phyloP scores from a whole-genome alignment of 257 asterid genomes.

The Nicotiana sylvestris region DNA sequence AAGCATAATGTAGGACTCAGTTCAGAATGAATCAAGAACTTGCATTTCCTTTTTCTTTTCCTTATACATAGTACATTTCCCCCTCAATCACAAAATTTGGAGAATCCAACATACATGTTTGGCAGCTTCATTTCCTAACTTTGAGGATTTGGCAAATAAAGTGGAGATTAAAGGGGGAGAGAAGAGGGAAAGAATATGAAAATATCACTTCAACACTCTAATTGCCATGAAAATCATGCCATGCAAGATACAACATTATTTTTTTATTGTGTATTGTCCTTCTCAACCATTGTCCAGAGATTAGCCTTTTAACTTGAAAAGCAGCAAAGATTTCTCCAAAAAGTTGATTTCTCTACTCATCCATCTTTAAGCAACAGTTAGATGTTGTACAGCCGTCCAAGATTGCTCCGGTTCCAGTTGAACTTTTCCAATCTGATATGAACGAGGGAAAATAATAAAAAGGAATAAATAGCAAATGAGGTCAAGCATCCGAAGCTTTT shows the following conservation, averaged over 20 bases:
- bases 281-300: background rate
- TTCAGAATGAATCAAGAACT: background rate
- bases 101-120: background rate
- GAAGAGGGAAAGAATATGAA: background rate
- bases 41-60: background rate
- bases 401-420: slow-evolving; percentile 64
- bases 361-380: slow-evolving; percentile 48
- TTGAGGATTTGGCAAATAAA: background rate
- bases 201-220: background rate
- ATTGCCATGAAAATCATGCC: slow-evolving; percentile 1
- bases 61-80: background rate
- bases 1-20: background rate
- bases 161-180: background rate
- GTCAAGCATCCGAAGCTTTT: background rate
- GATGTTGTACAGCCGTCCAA: slow-evolving; percentile 77
- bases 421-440: slow-evolving; percentile 67
- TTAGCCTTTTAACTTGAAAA: background rate
- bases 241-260: background rate
- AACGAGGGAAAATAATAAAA: slow-evolving; percentile 1
- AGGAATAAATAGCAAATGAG: background rate
- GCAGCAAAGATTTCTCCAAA: slow-evolving; percentile 5
- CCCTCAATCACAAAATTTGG: background rate
- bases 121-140: background rate
- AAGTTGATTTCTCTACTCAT: background rate
- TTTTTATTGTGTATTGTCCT: background rate